Base-by-base conservation (phyloP, 192 early-diverging fungal genomes). In the Allomyces arbusculus region DNA sequence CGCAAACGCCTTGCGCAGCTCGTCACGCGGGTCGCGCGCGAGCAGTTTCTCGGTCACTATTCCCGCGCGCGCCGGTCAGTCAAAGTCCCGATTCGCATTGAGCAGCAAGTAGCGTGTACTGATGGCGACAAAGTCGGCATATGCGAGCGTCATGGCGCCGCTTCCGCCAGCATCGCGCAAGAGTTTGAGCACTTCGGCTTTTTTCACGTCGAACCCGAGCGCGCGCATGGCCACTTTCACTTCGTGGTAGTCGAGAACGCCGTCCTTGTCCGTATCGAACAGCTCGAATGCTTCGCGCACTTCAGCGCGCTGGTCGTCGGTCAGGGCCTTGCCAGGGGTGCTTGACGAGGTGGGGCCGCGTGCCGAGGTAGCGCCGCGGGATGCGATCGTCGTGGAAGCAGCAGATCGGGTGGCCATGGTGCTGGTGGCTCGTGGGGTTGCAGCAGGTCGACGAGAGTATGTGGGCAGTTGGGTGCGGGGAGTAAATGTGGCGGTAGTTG, bases 181-280 rank as follows among this genome's bases (percentile, higher is more conserved):
- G 22, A 90, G 79, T 61, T 84, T 87, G 23, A 91, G 65, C 11
- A 91, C 82, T 61, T 91, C 90, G 40, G 82, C 73, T 67, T 91
- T 91, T 71, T 88, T 90, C n/a, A 77, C 77, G 65, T 91, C 85
- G 75, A 91, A 91, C 4, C 90, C 90, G 7, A 91, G 76, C 10
- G 89, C 89, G 33, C 86, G 74, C 85, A 91, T 86, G 25, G 89
- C 88, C 0, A 85, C 79, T 76, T 91, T 91, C 10, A 90, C 74
- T 76, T 91, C 90, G 74, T 89, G 90, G 68, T 84, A 89, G 76
- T 89, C 87, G 3, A 91, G 70, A 20, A 75, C 70, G 25, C 76
- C 75, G 68, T 91, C 87, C 61, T 82, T 79, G 74, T 87, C 82
- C 3, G 79, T 80, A 67, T 84, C 83, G 67, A 84, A 84, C 65